phyloP scores from a whole-genome alignment of 345 rosid species.

The Brassica incana region DNA sequence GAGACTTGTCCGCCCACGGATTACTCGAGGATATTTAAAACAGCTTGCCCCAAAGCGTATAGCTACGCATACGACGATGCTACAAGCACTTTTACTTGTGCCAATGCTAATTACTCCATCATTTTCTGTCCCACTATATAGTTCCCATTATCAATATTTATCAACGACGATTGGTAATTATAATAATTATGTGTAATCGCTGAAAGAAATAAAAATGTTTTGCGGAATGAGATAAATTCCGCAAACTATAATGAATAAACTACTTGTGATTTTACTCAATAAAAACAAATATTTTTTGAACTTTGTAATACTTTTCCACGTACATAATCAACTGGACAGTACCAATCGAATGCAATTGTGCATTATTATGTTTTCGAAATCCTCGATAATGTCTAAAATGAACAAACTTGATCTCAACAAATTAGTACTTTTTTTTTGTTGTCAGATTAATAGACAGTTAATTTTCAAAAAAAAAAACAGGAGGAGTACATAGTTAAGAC shows the following conservation, averaged over 20 bases:
- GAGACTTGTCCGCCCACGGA: slow-evolving; percentile 63
- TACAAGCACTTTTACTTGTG: slow-evolving; percentile 70
- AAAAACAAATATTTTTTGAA: background rate
- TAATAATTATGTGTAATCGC: background rate
- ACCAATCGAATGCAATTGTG: too few species aligned
- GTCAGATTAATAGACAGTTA: too few species aligned
- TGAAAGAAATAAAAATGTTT: background rate
- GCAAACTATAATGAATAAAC: background rate
- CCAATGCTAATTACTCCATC: slow-evolving; percentile 67
- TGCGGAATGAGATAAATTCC: background rate
- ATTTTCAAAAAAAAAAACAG: too few species aligned
- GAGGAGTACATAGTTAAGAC: too few species aligned
- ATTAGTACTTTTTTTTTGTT: too few species aligned
- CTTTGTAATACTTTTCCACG: too few species aligned
- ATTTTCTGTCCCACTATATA: slow-evolving; percentile 49
- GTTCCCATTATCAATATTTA: background rate
- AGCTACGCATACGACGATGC: slow-evolving; percentile 94
- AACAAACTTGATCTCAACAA: too few species aligned
- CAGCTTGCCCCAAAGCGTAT: slow-evolving; percentile 79
- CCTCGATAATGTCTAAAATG: too few species aligned
- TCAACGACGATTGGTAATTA: background rate
- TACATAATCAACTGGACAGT: too few species aligned
- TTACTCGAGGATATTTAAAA: slow-evolving; percentile 70
- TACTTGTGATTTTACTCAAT: background rate
- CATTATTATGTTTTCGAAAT: too few species aligned